These are phyloP conservation scores for Penicillium lagena DNA, from an alignment of 495 filamentous ascomycete species.

Conservation along the genomic window DNA sequence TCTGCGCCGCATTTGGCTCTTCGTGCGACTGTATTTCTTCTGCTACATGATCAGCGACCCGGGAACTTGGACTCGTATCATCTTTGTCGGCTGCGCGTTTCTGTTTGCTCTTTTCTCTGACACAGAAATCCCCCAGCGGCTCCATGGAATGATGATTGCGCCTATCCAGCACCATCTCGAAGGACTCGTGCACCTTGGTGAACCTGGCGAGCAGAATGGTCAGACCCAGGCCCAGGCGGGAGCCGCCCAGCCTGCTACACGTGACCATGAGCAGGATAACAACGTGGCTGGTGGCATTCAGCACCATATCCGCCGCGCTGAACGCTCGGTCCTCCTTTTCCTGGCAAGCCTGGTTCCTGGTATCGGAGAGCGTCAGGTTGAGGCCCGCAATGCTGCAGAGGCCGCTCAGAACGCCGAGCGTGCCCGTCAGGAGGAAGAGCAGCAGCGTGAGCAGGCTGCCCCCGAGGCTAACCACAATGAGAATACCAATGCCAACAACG, in stretches of 20 bases:
- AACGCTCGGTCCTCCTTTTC: constrained; percentile 75
- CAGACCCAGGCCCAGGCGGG: background rate
- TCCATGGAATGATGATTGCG: constrained; percentile 50
- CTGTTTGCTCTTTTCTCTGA: constrained; percentile 58
- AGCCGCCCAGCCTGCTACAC: background rate
- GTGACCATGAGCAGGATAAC: background rate
- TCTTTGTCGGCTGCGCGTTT: constrained; percentile 55
- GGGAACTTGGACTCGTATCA: constrained; percentile 63
- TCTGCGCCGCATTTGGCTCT: constrained; percentile 64
- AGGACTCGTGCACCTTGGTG: constrained; percentile 50
- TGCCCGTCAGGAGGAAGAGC: constrained; percentile 30
- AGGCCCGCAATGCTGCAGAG: constrained; percentile 58
- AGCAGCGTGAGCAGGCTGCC: constrained; percentile 4
- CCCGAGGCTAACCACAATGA: background rate
- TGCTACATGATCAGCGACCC: constrained; percentile 73
- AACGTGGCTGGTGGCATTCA: constrained; percentile 8
- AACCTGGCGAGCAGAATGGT: constrained; percentile 16
- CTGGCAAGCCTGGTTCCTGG: constrained; percentile 81
- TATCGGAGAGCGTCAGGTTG: constrained; percentile 76
- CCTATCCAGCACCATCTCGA: constrained; percentile 69
- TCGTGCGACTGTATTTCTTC: constrained; percentile 70
- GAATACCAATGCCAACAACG: background rate
- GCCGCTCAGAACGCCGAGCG: constrained; percentile 46
- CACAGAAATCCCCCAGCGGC: constrained; percentile 52
- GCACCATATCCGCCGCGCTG: constrained; percentile 54